Evolutionary conservation across 495 filamentous ascomycete species (phyloP).

Genomic region (Talaromyces nanjingensis): DNA sequence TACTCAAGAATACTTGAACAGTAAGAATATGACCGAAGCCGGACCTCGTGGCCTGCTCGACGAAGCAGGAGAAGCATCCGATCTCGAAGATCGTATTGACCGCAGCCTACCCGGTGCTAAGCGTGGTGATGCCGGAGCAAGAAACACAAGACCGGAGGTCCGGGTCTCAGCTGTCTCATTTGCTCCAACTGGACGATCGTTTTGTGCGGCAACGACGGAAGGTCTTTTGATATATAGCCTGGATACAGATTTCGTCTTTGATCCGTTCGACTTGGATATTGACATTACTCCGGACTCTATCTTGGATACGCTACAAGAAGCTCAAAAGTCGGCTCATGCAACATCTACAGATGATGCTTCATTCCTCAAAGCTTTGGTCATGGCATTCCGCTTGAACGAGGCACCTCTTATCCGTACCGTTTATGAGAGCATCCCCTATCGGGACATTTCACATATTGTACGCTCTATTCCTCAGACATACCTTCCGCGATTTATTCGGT

Average conservation of each 20-base stretch:
- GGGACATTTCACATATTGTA: conserved; percentile 71
- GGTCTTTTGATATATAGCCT: conserved; percentile 88
- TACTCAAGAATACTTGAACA: conserved; percentile 94
- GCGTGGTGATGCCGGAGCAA: conserved; percentile 71
- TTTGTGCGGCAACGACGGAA: conserved; percentile 93
- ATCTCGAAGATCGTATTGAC: conserved; percentile 79
- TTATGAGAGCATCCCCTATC: conserved; percentile 73
- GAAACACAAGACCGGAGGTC: conserved; percentile 73
- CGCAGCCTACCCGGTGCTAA: conserved; percentile 80
- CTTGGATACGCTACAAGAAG: conserved; percentile 59
- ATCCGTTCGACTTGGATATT: conserved; percentile 93
- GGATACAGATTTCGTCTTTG: conserved; percentile 71
- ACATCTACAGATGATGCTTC: conserved; percentile 49
- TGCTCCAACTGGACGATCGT: conserved; percentile 77
- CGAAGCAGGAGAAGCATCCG: conserved; percentile 79
- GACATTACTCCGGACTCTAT: conserved; percentile 81
- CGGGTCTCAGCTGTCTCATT: conserved; percentile 82
- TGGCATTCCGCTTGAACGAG: conserved; percentile 94
- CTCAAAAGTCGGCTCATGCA: conserved; percentile 25
- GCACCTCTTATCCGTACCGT: conserved; percentile 68
- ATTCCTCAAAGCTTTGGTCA: conserved; percentile 85
- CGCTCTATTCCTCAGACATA: conserved; percentile 79
- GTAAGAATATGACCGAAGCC: conserved; percentile 80
- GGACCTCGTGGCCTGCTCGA: conserved; percentile 79
- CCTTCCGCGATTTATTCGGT: conserved; percentile 69